Base-by-base conservation (phyloP, 192 early-diverging fungal genomes). In the Gryganskiella cystojenkinii region DNA sequence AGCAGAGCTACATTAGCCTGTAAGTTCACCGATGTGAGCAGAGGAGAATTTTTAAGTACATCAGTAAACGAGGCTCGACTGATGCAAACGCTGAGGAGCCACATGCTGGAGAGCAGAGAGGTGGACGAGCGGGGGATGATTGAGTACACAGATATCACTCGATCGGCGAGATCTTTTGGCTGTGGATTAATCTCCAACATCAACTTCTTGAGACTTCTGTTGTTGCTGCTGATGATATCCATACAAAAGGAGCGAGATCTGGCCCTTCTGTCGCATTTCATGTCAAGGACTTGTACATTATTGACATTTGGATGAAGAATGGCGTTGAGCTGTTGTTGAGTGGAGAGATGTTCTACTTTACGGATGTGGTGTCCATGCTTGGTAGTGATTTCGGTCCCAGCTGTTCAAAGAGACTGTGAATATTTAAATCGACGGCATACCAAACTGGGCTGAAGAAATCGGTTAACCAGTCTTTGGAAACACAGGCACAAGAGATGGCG, bases 341-440 rank as follows among this genome's bases (percentile, higher is more conserved):
- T 54, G 15, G 1, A 25, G 22, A 64, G 50, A 54, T 54, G 52
- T 37, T 53, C 24, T 22, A 64, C 37, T 0, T n/a, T 54, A 25
- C 25, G 49, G 27, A 64, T 54, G 40, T 53, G 62, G 25, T 64
- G 62, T 43, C 62, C 62, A 54, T 64, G 40, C 35, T 54, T 64
- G 37, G 51, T n/a, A 34, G 43, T 14, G 43, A 54, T 54, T 10
- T 64, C 17, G 15, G 24, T 15, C 42, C 49, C 22, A 64, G 46
- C 6, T 37, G 28, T 62, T 51, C 5, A 53, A 64, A 64, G 13
- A 34, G 42, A 13, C 37, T 28, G 35, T 64, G 62, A 31, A 20
- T 50, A 5, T 54, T 40, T 30, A 67, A 58, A 45, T 67, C 34
- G 33, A 67, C 45, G 20, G 46, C 19, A 44, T n/a, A 42, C 65